These are phyloP conservation scores for Sporobolomyces pararoseus DNA, from an alignment of 768 basidiomycete genomes.

Conservation along the genomic window DNA sequence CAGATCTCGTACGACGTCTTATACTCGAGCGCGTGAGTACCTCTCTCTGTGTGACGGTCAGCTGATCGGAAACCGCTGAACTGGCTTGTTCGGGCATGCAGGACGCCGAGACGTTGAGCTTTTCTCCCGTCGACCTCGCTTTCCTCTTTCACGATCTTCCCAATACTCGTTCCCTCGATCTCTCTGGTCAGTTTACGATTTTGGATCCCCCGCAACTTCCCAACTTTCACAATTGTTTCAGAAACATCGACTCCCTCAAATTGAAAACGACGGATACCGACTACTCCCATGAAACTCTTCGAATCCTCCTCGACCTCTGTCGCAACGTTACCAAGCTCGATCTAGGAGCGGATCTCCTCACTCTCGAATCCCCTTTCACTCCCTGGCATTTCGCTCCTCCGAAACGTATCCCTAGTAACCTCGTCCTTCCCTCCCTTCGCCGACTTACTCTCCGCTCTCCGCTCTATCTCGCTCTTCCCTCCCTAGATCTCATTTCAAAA, in stretches of 20 bases:
- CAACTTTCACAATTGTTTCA: neutral
- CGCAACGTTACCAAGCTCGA: conserved; percentile 6
- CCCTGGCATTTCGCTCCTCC: neutral
- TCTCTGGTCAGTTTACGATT: neutral
- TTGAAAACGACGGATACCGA: neutral
- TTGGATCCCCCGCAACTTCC: no score
- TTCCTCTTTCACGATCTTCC: neutral
- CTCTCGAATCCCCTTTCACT: neutral
- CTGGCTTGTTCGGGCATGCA: neutral
- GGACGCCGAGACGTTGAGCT: neutral
- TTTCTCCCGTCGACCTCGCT: conserved; percentile 6
- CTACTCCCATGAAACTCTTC: neutral
- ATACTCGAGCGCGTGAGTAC: neutral
- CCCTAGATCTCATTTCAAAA: neutral
- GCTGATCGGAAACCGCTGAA: neutral
- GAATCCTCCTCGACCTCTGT: neutral
- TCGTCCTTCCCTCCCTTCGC: neutral
- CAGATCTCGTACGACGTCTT: neutral
- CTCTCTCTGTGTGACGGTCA: neutral
- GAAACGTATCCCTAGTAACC: neutral
- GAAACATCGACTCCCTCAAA: neutral
- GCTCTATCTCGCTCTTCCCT: neutral
- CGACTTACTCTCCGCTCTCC: conserved; percentile 15
- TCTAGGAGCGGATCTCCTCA: neutral
- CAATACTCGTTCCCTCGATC: neutral